phyloP scores from a whole-genome alignment of 1,139 yeast genomes.

The Scheffersomyces titani region DNA sequence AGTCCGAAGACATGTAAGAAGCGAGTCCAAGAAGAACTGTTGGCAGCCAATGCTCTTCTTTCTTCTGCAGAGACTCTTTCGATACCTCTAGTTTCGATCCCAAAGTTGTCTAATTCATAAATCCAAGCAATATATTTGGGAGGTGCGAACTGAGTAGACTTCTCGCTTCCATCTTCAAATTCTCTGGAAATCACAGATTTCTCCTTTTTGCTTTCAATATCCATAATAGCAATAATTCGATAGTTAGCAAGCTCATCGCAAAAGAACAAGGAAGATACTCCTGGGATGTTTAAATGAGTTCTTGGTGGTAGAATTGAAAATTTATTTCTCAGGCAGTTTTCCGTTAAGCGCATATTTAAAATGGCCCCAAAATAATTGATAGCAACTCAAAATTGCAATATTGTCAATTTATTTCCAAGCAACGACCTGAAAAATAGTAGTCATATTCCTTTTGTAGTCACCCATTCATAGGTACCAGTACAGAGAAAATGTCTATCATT shows the following conservation, averaged over 20 bases:
- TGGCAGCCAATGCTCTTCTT: slow-evolving; percentile 15
- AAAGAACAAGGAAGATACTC: background rate
- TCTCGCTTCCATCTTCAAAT: background rate
- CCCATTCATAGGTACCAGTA: background rate
- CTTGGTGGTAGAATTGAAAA: background rate
- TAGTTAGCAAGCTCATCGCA: background rate
- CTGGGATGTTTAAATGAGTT: background rate
- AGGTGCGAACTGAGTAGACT: background rate
- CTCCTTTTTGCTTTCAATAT: background rate
- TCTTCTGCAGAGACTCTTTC: slow-evolving; percentile 30
- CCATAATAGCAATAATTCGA: background rate
- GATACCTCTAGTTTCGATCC: slow-evolving; percentile 34
- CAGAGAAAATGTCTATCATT: slow-evolving; percentile 6
- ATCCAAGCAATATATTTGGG: slow-evolving; percentile 12
- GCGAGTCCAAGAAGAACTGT: slow-evolving; percentile 11
- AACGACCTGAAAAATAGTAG: background rate
- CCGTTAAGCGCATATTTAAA: background rate
- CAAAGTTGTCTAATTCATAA: slow-evolving; percentile 24
- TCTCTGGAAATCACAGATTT: background rate
- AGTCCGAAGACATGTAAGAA: slow-evolving; percentile 25
- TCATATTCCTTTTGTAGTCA: background rate
- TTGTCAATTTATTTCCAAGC: background rate
- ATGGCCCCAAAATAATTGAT: background rate
- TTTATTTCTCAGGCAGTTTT: background rate
- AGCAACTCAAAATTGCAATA: background rate